Evolutionary conservation across 441 rosid genomes (phyloP).

Genomic region (Pelargonium myrrhifolium): DNA sequence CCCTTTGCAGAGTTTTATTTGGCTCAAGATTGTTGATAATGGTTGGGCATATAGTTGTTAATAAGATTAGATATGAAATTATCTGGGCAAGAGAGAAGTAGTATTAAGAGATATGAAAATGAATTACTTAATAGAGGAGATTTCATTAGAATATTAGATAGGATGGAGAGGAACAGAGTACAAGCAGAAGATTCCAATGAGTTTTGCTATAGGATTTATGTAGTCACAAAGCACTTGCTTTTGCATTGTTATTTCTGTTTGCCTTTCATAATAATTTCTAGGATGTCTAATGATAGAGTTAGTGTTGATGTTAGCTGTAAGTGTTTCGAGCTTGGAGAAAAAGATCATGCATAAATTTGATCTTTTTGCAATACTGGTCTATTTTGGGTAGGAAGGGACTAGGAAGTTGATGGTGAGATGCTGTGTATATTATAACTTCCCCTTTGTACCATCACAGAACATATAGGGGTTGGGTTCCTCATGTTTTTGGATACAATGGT

Average conservation of each 20-base stretch:
- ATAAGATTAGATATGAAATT: too few species aligned
- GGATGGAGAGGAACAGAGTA: too few species aligned
- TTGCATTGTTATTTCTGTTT: neutral
- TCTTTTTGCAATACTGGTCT: neutral
- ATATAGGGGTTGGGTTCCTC: conserved; percentile 1
- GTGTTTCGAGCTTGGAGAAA: neutral
- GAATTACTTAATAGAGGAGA: too few species aligned
- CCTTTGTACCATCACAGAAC: neutral
- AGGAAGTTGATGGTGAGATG: neutral
- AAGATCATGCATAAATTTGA: neutral
- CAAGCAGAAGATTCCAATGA: too few species aligned
- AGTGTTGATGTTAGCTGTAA: neutral
- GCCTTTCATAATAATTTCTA: neutral
- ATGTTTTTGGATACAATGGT: conserved; percentile 1
- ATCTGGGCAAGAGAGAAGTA: too few species aligned
- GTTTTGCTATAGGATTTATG: too few species aligned
- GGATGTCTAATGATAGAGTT: neutral
- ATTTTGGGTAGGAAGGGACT: neutral
- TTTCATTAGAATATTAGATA: too few species aligned
- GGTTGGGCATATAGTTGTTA: neutral
- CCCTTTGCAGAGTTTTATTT: neutral
- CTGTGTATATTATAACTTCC: neutral
- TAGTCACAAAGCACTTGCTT: neutral
- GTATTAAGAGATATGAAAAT: too few species aligned
- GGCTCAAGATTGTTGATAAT: neutral